phyloP scores from a whole-genome alignment of 1,284 basidiomycete genomes.

The Cutaneotrichosporon cutaneum region DNA sequence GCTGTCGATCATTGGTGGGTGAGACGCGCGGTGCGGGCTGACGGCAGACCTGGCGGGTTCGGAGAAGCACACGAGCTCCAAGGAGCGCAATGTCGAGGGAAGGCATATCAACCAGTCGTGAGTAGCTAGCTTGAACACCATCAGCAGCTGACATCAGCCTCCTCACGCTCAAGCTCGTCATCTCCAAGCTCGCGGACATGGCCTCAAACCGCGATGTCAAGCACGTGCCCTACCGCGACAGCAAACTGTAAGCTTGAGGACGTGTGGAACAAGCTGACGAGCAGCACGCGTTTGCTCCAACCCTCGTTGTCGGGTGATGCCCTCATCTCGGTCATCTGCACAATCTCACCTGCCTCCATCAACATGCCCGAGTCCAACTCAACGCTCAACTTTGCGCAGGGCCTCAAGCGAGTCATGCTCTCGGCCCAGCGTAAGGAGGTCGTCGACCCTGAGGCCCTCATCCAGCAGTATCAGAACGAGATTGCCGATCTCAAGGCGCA shows the following conservation, averaged over 20 bases:
- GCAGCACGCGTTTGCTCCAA: constrained; percentile 80
- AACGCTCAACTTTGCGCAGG: constrained; percentile 77
- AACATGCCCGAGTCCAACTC: constrained; percentile 77
- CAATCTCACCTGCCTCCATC: constrained; percentile 74
- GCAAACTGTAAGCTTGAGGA: constrained; percentile 60
- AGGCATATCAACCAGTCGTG: constrained; percentile 66
- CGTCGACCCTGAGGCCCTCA: constrained; percentile 85
- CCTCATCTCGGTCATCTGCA: constrained; percentile 92
- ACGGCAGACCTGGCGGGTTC: constrained; percentile 91
- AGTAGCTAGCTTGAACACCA: background rate
- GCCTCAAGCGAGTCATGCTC: constrained; percentile 59
- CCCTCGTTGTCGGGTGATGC: constrained; percentile 93
- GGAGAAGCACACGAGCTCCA: constrained; percentile 90
- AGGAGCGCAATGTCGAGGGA: constrained; percentile 85
- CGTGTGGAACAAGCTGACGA: constrained; percentile 40
- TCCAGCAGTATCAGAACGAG: constrained; percentile 80
- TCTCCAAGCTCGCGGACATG: constrained; percentile 82
- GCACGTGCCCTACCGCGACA: constrained; percentile 93
- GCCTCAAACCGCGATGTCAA: constrained; percentile 76
- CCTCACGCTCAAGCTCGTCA: constrained; percentile 84
- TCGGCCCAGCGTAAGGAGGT: constrained; percentile 91
- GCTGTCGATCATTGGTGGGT: constrained; percentile 53
- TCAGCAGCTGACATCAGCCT: constrained; percentile 47
- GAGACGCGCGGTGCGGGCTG: constrained; percentile 18
- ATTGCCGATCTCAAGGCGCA: constrained; percentile 69